Evolutionary conservation across 2,329 filamentous ascomycete species (phyloP), one percentile per base, ranked within the genome.

Genomic region (Phialophora chinensis): DNA sequence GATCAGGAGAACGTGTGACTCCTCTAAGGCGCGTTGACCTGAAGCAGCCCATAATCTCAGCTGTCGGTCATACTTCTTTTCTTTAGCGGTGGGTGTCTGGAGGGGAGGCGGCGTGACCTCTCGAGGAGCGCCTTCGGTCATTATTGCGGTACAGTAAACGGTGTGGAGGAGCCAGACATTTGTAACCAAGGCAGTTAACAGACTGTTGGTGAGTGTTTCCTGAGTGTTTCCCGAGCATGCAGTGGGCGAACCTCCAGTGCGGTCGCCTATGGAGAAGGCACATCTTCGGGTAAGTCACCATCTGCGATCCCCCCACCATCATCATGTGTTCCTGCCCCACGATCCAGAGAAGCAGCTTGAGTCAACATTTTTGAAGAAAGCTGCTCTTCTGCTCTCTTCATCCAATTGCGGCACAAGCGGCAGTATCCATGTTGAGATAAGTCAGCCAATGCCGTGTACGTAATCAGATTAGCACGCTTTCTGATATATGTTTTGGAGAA

Each of bases 11-110:
- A 99, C 89, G 72, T 96, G 91, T 25, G 95, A 91, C 64, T 92
- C 88, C 78, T 99, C 96, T 1, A 99, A 85, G 17, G 93, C 94
- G 72, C 90, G 86, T 77, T 99, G 95, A 20, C 95, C 95, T 59
- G 88, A 92, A 50, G 94, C 93, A 68, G 93, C 96, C 95, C 95
- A 99, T 14, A 99, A 83, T 61, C 96, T 90, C 49, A 99, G 88
- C 79, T 99, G 95, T 61, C 95, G 89, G 78, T 99, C 95, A 80
- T 99, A 99, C 76, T 92, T 96, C 78, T 86, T 86, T 77, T 90
- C 84, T 75, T 88, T 88, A 50, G 86, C 85, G 12, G 84, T 85
- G 42, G 86, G 86, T 42, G 81, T 84, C 63, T 83, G 80, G 3
- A 84, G 75, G 17, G 79, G 75, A 29, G 83, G 81, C 29, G 81